A percentile compares a stretch with the other conserved stretches of the same genome.
Conservation (phyloP, 148 eudicot genomes). For the Chenopodium quinoa region DNA sequence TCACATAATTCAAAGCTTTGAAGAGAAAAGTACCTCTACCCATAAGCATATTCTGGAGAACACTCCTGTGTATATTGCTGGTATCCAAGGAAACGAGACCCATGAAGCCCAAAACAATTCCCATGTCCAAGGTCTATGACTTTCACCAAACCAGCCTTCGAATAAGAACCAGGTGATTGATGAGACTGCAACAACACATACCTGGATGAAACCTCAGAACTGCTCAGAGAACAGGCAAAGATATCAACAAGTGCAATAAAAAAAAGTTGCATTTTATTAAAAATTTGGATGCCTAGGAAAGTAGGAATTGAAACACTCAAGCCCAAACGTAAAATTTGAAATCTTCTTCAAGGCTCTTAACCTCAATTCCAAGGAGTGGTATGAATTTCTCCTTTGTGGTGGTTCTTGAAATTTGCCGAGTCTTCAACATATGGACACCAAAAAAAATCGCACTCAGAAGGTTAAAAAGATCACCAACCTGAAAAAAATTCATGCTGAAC, state of each 20-base stretch:
- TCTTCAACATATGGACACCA: conserved; percentile 73
- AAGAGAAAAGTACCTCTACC: conserved; percentile 49
- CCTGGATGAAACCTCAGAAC: conserved; percentile 30
- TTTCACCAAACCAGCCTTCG: conserved; percentile 37
- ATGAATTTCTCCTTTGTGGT: conserved; percentile 50
- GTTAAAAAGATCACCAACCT: conserved; percentile 76
- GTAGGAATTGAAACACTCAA: background rate
- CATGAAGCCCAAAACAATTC: conserved; percentile 36
- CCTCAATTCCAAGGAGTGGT: conserved; percentile 74
- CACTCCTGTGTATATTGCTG: conserved; percentile 66
- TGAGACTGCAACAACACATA: conserved; percentile 51
- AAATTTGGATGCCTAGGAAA: no score
- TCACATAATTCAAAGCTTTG: no score
- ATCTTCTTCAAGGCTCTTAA: background rate
- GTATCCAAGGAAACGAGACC: conserved; percentile 59
- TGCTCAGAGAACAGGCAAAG: conserved; percentile 13
- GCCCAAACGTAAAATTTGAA: background rate
- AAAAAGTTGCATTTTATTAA: background rate
- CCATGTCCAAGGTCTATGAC: conserved; percentile 47
- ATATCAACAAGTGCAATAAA: background rate
- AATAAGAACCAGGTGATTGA: conserved; percentile 51
- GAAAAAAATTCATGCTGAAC: conserved; percentile 18
- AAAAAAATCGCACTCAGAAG: conserved; percentile 65
- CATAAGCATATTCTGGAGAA: conserved; percentile 69
- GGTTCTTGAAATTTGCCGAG: conserved; percentile 58